Base-by-base conservation (phyloP, 2,329 filamentous ascomycete genomes). In the Talaromyces atroroseus region DNA sequence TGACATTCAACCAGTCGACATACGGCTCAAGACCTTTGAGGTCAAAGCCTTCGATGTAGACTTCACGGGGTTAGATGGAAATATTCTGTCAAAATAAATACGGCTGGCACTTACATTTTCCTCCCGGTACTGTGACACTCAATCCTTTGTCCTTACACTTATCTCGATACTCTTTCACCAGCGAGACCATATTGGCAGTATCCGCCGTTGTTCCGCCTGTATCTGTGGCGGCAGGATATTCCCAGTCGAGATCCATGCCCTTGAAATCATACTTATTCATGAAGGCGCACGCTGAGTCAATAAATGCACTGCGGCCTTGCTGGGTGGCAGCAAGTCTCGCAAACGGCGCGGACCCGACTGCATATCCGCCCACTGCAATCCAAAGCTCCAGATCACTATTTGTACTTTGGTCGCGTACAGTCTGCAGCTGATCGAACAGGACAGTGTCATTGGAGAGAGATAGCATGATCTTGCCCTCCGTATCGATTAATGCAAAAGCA, bases 401-500 rank as follows among this genome's bases (percentile, higher is more conserved):
- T 2, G 65, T 52, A 1, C 67, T 60, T 1, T 45, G 59, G 0
- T 63, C 47, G 54, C 77, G 76, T 2, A 78, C 59, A 1, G 56
- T 57, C 1, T 68, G 69, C 23, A 73, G 63, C 3, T 64, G 53
- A 5, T 29, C 34, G 24, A 66, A 67, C 1, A 73, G 52, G 0
- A 53, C 20, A 0, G 46, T 52, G 10, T 60, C 62, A 56, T 2
- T 57, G 8, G 40, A n/a, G 32, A 66, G 62, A 60, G 69, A 70
- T 0, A 72, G 64, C 0, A 56, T 57, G 2, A 65, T 50, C 1
- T 63, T 49, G 26, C 64, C 75, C 5, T 48, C 51, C 0, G 74
- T 70, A 45, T 78, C 67, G 50, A 79, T 71, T 23, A 68, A 70
- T 1, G 69, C 72, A 54, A 78, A 79, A 0, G 76, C 72, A 48